A percentile compares a stretch with the other conserved stretches of the same genome.
Conservation (phyloP, 164 flowering plant genomes). For the Santalum album region DNA sequence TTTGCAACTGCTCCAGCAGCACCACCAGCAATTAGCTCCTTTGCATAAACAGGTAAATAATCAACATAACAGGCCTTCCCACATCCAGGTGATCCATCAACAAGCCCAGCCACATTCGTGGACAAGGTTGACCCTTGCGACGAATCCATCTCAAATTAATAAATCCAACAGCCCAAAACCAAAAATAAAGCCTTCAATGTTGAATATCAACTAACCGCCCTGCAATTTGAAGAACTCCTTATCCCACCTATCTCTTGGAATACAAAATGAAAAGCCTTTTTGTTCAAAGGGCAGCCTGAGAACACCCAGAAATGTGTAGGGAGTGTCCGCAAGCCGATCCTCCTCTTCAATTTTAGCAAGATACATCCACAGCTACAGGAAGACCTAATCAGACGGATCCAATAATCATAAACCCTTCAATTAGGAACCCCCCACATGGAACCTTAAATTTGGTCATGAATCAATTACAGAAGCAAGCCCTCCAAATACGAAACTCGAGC, state of each 20-base stretch:
- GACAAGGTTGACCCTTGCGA: slow-evolving; percentile 70
- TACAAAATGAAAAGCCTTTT: slow-evolving; percentile 32
- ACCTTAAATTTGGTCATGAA: too few species aligned
- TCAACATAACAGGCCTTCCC: slow-evolving; percentile 37
- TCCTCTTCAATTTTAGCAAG: slow-evolving; percentile 20
- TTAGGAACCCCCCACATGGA: too few species aligned
- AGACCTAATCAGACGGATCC: background rate
- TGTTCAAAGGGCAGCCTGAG: slow-evolving; percentile 34
- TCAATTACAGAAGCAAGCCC: background rate
- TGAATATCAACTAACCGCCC: slow-evolving; percentile 35
- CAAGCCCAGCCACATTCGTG: slow-evolving; percentile 55
- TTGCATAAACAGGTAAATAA: slow-evolving; percentile 69
- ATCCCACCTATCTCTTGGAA: slow-evolving; percentile 77
- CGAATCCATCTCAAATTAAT: slow-evolving; percentile 44
- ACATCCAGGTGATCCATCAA: slow-evolving; percentile 39
- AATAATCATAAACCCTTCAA: slow-evolving; percentile 11
- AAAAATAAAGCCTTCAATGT: background rate
- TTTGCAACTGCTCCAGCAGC: slow-evolving; percentile 85
- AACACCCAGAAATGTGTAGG: slow-evolving; percentile 30
- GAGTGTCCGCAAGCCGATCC: slow-evolving; percentile 37
- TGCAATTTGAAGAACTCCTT: slow-evolving; percentile 57
- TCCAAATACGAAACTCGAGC: slow-evolving; percentile 7
- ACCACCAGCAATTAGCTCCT: slow-evolving; percentile 90
- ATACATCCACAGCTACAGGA: slow-evolving; percentile 41
- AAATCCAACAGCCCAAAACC: background rate